Conservation (phyloP, 179 eudicot species). For the Heliamphora pulchella region DNA sequence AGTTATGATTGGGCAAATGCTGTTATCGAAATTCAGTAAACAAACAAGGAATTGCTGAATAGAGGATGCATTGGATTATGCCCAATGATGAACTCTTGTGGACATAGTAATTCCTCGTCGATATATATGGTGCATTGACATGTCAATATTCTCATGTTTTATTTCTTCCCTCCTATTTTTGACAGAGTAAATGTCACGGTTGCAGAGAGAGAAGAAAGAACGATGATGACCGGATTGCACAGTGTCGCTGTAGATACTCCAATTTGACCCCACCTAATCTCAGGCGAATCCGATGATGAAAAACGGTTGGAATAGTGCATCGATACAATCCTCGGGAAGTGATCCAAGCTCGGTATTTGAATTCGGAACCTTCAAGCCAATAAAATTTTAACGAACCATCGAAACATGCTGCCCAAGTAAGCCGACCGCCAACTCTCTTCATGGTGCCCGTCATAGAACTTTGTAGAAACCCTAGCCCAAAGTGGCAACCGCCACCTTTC, state of each 20-base stretch:
- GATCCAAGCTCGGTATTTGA: too few relatives aligned
- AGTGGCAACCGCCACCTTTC: too few relatives aligned
- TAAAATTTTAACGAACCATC: too few relatives aligned
- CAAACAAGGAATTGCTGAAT: background rate
- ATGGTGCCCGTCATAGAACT: too few relatives aligned
- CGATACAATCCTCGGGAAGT: too few relatives aligned
- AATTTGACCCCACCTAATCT: too few relatives aligned
- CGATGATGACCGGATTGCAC: conserved; percentile 93
- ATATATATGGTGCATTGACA: background rate
- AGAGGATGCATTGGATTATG: background rate
- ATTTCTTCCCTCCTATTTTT: conserved; percentile 16
- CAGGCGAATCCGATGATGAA: too few relatives aligned
- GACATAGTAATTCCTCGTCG: background rate
- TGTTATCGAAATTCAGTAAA: background rate
- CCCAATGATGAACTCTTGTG: conserved; percentile 1
- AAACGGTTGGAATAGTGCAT: too few relatives aligned
- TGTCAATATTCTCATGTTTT: conserved; percentile 9
- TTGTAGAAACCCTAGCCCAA: too few relatives aligned
- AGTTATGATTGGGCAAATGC: background rate
- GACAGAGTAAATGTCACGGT: conserved; percentile 76
- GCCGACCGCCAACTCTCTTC: too few relatives aligned
- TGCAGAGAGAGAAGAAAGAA: conserved; percentile 69
- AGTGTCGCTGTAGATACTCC: background rate
- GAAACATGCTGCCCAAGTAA: too few relatives aligned
- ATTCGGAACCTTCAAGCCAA: too few relatives aligned